Percentiles rank a stretch among this genome's conserved stretches.
phyloP scores from a whole-genome alignment of 345 rosid genomes.

The Gossypium australe region DNA sequence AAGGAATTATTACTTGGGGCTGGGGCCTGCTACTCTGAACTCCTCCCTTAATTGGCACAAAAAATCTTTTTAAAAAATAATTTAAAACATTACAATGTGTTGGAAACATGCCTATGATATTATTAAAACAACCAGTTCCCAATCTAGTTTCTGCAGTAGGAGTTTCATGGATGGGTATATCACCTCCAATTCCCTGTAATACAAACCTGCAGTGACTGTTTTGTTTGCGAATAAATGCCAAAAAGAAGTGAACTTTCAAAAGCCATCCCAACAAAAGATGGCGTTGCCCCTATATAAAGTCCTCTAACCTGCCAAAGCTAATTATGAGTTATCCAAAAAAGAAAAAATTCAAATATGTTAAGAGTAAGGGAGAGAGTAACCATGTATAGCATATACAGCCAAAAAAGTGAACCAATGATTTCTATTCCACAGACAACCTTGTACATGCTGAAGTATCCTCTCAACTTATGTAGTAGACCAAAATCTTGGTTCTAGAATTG shows the following conservation, averaged over 20 bases:
- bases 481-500: not conserved
- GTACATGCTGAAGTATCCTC: not conserved
- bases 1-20: constrained; percentile 68
- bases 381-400: not conserved
- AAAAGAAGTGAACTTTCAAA: constrained; percentile 92
- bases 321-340: constrained; percentile 1
- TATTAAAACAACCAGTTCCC: not conserved
- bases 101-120: not conserved
- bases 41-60: constrained; percentile 43
- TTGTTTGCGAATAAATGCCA: constrained; percentile 92
- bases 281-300: constrained; percentile 83
- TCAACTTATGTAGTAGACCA: not conserved
- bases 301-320: constrained; percentile 64
- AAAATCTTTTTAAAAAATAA: not conserved
- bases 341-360: not conserved
- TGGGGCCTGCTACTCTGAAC: constrained; percentile 46
- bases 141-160: not conserved
- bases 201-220: constrained; percentile 65
- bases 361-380: not conserved
- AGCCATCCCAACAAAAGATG: constrained; percentile 88
- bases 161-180: constrained; percentile 1
- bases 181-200: constrained; percentile 10
- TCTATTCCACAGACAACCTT: not conserved
- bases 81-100: not conserved
- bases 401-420: not conserved